Base-by-base conservation (phyloP, 2,329 filamentous ascomycete genomes). In the Aureobasidium subglaciale region DNA sequence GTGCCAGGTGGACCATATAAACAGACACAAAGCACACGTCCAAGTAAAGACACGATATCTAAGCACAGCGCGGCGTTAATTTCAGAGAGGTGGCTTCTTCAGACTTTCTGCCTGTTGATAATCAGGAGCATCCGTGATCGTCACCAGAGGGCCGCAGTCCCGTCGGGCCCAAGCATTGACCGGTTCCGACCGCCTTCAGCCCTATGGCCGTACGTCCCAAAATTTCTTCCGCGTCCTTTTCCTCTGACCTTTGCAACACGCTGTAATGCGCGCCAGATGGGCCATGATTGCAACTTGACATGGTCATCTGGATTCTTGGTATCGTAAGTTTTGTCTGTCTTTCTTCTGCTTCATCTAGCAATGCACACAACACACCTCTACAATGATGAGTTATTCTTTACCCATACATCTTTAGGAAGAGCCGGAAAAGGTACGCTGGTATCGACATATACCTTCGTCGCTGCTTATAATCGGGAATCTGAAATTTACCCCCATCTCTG, bases 361-460 rank as follows among this genome's bases (percentile, higher is more conserved):
- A 24, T 25, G 9, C 29, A 35, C 10, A 50, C n/a, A 40, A 42
- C 37, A 20, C 20, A 29, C 15, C 45, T 35, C 41, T 60, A 59
- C 62, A 64, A 69, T 64, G 67, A 70, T 70, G 67, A 70, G 59
- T 63, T 63, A 56, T 59, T 62, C 60, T 43, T 64, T 63, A 66
- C 67, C 65, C 63, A 66, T 63, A 62, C 58, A 54, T 57, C 63
- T 65, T 68, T 74, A 77, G 74, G 74, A 77, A 77, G 74, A 77
- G 74, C 74, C 74, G 74, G 71, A 77, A 74, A 74, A 77, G 73
- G 72, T 70, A 75, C 70, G 70, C 71, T 69, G 68, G 73, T 68
- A 75, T 75, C 73, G 72, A 70, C 72, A 75, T 66, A 75, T 75
- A 68, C 68, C 66, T 67, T 70, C 65, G 73, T 75, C 73, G 73